Conservation (phyloP, 2,329 filamentous ascomycete genomes). For the Colletotrichum zoysiae region DNA sequence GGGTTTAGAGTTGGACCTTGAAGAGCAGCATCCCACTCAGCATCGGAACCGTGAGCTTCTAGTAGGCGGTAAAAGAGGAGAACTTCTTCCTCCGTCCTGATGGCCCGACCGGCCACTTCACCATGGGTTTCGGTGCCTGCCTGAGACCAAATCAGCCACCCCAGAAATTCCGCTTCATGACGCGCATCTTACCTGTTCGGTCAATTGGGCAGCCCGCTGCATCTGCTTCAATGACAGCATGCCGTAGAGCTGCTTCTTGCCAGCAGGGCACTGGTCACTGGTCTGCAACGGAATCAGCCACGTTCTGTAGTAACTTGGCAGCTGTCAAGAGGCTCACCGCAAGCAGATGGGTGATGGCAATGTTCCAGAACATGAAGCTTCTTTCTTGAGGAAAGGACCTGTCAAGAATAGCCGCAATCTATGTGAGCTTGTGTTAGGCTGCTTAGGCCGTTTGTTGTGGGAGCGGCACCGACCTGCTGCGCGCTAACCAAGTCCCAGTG, state of each 20-base stretch:
- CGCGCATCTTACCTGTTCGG: conserved; percentile 56
- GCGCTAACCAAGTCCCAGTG: conserved; percentile 69
- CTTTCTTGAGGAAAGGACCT: conserved; percentile 63
- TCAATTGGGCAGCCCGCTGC: conserved; percentile 60
- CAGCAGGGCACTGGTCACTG: conserved; percentile 60
- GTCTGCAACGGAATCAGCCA: conserved; percentile 49
- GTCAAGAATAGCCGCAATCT: conserved; percentile 69
- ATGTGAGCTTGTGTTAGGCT: conserved; percentile 7
- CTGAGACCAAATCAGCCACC: conserved; percentile 5
- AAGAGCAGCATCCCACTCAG: conserved; percentile 57
- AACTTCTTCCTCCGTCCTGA: conserved; percentile 64
- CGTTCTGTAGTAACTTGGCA: no score
- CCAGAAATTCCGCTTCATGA: no score
- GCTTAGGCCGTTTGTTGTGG: not conserved
- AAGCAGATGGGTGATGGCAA: conserved; percentile 65
- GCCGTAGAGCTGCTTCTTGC: conserved; percentile 65
- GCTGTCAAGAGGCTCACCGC: conserved; percentile 56
- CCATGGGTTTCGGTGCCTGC: conserved; percentile 17
- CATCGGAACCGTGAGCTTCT: conserved; percentile 56
- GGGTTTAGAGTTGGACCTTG: conserved; percentile 57
- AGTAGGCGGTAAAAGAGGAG: conserved; percentile 63
- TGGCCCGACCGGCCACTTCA: conserved; percentile 46
- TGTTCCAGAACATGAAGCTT: conserved; percentile 67
- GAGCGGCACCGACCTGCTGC: conserved; percentile 61
- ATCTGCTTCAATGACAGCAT: conserved; percentile 65